Evolutionary conservation across 495 filamentous ascomycete genomes (phyloP).

Genomic region (Aspergillus asperescens): DNA sequence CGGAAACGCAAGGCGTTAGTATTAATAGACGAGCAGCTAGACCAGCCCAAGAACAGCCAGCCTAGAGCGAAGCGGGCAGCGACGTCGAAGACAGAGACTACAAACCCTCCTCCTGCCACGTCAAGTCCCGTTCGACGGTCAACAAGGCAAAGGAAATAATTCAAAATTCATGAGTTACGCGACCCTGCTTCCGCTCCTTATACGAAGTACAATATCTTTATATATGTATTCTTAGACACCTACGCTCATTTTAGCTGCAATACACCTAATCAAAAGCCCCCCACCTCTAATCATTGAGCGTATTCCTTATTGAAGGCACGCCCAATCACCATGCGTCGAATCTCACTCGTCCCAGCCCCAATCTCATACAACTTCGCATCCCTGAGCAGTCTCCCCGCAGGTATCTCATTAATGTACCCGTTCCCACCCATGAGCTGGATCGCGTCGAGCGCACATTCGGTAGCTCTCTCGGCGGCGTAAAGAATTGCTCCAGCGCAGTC

Average conservation of each 20-base stretch:
- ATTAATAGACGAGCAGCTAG: slow-evolving; percentile 13
- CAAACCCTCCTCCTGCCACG: slow-evolving; percentile 10
- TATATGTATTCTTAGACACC: slow-evolving; percentile 12
- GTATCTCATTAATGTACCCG: slow-evolving; percentile 94
- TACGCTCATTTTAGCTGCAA: slow-evolving; percentile 4
- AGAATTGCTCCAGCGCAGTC: slow-evolving; percentile 94
- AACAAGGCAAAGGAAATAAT: slow-evolving; percentile 28
- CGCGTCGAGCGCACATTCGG: slow-evolving; percentile 82
- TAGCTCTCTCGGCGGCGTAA: slow-evolving; percentile 90
- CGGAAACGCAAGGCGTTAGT: slow-evolving; percentile 38
- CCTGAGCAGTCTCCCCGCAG: slow-evolving; percentile 75
- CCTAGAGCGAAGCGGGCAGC: slow-evolving; percentile 30
- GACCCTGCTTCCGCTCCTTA: neutral
- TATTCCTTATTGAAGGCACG: slow-evolving; percentile 91
- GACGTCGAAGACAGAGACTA: slow-evolving; percentile 20
- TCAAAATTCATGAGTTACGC: slow-evolving; percentile 1
- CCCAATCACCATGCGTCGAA: slow-evolving; percentile 90
- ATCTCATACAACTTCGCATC: slow-evolving; percentile 96
- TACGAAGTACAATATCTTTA: neutral
- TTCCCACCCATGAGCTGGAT: slow-evolving; percentile 93
- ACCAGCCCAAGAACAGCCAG: slow-evolving; percentile 10
- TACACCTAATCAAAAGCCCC: neutral
- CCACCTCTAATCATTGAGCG: slow-evolving; percentile 28
- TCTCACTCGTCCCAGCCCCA: slow-evolving; percentile 91
- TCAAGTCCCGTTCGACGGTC: slow-evolving; percentile 32